phyloP scores from a whole-genome alignment of 108 stramenopile species.

The Conticribra weissflogii region DNA sequence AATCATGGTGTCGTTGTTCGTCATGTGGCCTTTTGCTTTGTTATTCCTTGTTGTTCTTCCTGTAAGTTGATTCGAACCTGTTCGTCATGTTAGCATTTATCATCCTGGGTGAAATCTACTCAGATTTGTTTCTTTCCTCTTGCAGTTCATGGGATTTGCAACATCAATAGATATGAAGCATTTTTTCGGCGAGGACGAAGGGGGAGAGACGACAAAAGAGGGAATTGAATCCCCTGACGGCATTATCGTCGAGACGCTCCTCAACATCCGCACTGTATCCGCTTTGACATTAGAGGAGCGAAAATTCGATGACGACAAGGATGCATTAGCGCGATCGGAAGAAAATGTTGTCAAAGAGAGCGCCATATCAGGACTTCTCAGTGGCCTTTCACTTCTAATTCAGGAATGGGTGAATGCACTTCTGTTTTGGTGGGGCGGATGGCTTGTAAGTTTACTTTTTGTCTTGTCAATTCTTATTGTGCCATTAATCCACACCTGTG shows the following conservation, averaged over 20 bases:
- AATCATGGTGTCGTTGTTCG: conserved; percentile 10
- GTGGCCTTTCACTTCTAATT: conserved; percentile 33
- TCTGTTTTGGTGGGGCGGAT: conserved; percentile 81
- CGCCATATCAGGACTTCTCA: conserved; percentile 23
- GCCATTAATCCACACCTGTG: not conserved
- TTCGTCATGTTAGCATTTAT: too few relatives aligned
- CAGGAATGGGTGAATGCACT: conserved; percentile 51
- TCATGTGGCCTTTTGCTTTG: conserved; percentile 87
- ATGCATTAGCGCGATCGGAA: conserved; percentile 49
- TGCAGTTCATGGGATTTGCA: conserved; percentile 60
- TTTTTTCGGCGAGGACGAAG: conserved; percentile 67
- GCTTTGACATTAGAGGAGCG: conserved; percentile 66
- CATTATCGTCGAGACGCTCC: conserved; percentile 73
- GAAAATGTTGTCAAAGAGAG: conserved; percentile 37
- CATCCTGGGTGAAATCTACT: too few relatives aligned
- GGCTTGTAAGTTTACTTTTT: conserved; percentile 48
- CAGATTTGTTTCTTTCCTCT: too few relatives aligned
- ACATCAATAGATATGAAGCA: conserved; percentile 73
- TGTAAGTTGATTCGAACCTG: conserved; percentile 13
- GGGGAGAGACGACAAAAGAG: conserved; percentile 39
- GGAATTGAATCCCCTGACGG: conserved; percentile 64
- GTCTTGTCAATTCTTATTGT: too few relatives aligned
- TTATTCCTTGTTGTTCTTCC: conserved; percentile 61
- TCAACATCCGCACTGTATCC: conserved; percentile 80
- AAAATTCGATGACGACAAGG: conserved; percentile 57